Evolutionary conservation across 148 eudicot genomes (phyloP), one percentile per base, ranked within the genome.

Genomic region (Vaccinium macrocarpon): DNA sequence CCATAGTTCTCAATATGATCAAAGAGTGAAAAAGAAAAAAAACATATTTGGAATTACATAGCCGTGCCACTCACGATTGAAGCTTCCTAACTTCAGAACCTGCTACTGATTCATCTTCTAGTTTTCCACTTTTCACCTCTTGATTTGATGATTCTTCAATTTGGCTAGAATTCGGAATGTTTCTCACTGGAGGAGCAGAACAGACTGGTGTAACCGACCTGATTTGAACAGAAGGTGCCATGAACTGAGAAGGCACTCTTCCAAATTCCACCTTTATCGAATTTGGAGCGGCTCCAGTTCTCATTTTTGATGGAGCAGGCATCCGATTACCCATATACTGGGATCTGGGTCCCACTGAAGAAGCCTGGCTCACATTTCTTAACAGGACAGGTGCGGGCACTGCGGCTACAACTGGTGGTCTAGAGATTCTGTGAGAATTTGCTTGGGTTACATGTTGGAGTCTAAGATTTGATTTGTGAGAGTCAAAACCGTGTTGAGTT

Each of bases 161-260:
- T 73, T 79, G 88, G 64, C 74, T 74, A 32, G 86, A 42, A 79
- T 81, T 80, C 42, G 83, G 49, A 81, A 53, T 70, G 25, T 76
- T 85, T 83, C 88, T 81, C 21, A 88, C 84, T 1, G 91, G 92
- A 75, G 93, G 90, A 12, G 93, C 86, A 53, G 93, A 91, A 73
- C 91, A 90, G 78, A 91, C 93, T 2, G 91, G 93, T 42, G 88
- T 87, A 79, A 90, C 91, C 46, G 93, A 88, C 82, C 93, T 90
- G 64, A 91, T 88, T 78, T 91, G 92, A 71, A 91, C 92, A 71
- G 93, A 84, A 18, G 92, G 93, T 29, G 91, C 93, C 85, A 81
- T 82, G 78, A 85, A 90, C 2, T 83, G 86, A 51, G 90, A 52
- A 82, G 82, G 86, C 38, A 85, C 81, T 80, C 87, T 86, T 71